Evolutionary conservation across 2,329 filamentous ascomycete genomes (phyloP), one percentile per base, ranked within the genome.

Genomic region (Verticillium isaacii): DNA sequence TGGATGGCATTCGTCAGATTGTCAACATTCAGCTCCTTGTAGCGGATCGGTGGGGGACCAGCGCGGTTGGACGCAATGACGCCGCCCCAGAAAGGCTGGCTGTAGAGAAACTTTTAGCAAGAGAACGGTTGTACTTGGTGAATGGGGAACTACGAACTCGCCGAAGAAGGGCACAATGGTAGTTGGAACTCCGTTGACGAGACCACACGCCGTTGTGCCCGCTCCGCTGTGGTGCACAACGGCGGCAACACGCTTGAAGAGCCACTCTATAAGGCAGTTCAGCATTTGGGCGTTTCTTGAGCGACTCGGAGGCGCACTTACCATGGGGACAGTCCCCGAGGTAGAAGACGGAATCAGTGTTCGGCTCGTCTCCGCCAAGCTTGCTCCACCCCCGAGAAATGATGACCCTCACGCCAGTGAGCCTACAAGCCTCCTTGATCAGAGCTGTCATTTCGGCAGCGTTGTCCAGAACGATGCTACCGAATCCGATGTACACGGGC

Each of bases 171-270:
- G 84, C 0, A 87, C 78, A 23, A 86, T 77, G 0, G 80, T 69
- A 0, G 84, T 86, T 0, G 84, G 83, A 19, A 75, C 72, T 0
- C 79, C 83, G 56, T 81, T 76, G 2, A 74, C 69, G 5, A 87
- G 75, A 1, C 84, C 83, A 41, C 78, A 80, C 1, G 85, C 83
- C 2, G 84, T 86, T 0, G 83, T 86, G 4, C 85, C 84, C 15
- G 84, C 84, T 8, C 84, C 85, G 23, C 84, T 84, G 59, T 87
- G 84, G 63, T 87, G 84, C 0, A 87, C 77, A 0, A 87, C 84
- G 15, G 77, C 78, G 0, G 80, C 76, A 1, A 86, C 83, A 17
- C 78, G 75, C 63, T 83, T 77, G 64, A 87, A 87, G 0, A 86
- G 74, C 84, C 84, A 86, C 62, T 85, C 69, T 58, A 3, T 2